A percentile compares a stretch with the other conserved stretches of the same genome.
Conservation (phyloP, 352 stramenopile species). For the Pythium volutum region DNA sequence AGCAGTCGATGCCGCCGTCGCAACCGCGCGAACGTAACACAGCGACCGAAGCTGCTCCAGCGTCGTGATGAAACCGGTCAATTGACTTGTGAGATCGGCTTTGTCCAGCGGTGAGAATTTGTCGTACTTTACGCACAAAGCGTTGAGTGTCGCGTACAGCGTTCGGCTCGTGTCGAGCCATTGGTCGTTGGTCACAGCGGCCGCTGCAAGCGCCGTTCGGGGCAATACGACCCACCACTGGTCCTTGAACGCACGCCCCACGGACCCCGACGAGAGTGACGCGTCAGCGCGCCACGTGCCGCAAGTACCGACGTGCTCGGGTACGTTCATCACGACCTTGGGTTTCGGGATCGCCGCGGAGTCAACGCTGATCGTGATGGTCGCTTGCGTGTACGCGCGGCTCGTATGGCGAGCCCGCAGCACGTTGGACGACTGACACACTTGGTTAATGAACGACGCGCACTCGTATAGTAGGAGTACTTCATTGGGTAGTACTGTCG, state of each 20-base stretch:
- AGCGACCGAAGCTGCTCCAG: conserved; percentile 45
- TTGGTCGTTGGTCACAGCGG: not conserved
- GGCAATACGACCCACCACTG: conserved; percentile 47
- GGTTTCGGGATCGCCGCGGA: conserved; percentile 37
- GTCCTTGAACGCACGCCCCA: conserved; percentile 41
- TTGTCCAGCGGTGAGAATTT: conserved; percentile 19
- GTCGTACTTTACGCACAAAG: conserved; percentile 54
- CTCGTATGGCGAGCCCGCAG: conserved; percentile 48
- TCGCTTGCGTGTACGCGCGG: conserved; percentile 55
- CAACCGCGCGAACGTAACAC: conserved; percentile 50
- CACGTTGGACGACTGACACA: conserved; percentile 44
- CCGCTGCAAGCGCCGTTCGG: not conserved
- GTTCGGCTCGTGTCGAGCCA: conserved; percentile 23
- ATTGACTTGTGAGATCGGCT: conserved; percentile 28
- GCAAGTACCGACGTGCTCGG: conserved; percentile 60
- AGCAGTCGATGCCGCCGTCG: conserved; percentile 23
- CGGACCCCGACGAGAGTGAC: conserved; percentile 48
- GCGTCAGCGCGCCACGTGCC: conserved; percentile 50
- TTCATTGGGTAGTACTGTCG: conserved; percentile 41
- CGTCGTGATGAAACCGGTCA: conserved; percentile 31
- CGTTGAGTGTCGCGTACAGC: conserved; percentile 30
- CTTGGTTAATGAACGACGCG: conserved; percentile 35
- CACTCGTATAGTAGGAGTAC: conserved; percentile 56
- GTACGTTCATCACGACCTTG: conserved; percentile 39
- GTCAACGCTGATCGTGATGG: conserved; percentile 28